Conservation (phyloP, 2,329 filamentous ascomycete species). For the Aspergillus tubingensis region DNA sequence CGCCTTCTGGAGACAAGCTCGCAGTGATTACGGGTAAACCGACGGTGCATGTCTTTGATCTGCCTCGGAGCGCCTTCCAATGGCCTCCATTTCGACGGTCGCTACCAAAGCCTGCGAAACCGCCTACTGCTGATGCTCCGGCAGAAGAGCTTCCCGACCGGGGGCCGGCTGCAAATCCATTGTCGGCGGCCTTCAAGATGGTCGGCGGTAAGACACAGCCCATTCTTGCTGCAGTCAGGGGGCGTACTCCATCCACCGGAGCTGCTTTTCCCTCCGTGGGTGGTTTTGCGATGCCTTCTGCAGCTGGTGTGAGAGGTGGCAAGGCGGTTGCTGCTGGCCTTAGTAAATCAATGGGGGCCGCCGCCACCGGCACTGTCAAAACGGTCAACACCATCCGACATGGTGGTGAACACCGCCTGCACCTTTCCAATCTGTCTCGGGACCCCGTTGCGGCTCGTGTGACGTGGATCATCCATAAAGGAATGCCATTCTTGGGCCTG, state of each 20-base stretch:
- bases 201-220: slow-evolving; percentile 62
- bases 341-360: slow-evolving; percentile 53
- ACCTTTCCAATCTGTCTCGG: slow-evolving; percentile 44
- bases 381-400: slow-evolving; percentile 52
- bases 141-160: slow-evolving; percentile 52
- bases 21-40: slow-evolving; percentile 91
- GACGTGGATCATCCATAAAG: slow-evolving; percentile 48
- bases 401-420: slow-evolving; percentile 51
- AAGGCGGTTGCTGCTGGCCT: slow-evolving; percentile 53
- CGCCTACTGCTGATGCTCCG: slow-evolving; percentile 46
- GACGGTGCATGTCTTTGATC: slow-evolving; percentile 90
- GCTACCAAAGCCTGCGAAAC: slow-evolving; percentile 41
- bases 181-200: slow-evolving; percentile 70
- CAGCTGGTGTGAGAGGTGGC: slow-evolving; percentile 49
- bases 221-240: slow-evolving; percentile 67
- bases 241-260: slow-evolving; percentile 51
- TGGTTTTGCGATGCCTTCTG: slow-evolving; percentile 48
- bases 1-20: slow-evolving; percentile 75
- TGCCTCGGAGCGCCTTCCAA: slow-evolving; percentile 77
- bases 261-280: slow-evolving; percentile 46
- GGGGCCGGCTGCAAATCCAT: slow-evolving; percentile 45
- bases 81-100: slow-evolving; percentile 72
- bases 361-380: slow-evolving; percentile 51
- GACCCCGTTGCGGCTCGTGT: slow-evolving; percentile 46
- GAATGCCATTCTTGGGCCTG: slow-evolving; percentile 46